Evolutionary conservation across 2,329 filamentous ascomycete species (phyloP).

Genomic region (Colletotrichum orchidophilum): DNA sequence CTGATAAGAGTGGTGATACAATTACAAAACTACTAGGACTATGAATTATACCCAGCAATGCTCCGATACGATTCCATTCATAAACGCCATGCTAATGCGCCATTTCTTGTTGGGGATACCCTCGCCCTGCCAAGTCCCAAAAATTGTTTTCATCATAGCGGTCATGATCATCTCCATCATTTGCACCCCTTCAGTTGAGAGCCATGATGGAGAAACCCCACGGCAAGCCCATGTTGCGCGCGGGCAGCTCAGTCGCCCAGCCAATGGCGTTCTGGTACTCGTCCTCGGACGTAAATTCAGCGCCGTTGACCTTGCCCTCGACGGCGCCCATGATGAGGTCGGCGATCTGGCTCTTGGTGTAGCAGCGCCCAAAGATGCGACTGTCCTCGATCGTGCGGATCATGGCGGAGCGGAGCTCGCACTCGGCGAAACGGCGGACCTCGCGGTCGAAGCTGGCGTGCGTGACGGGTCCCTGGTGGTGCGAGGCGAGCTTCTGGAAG

Average conservation of each 20-base stretch:
- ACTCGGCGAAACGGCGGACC: conserved; percentile 42
- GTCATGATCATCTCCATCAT: neutral
- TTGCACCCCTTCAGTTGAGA: conserved; percentile 42
- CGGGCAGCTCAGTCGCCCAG: conserved; percentile 42
- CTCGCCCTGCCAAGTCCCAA: neutral
- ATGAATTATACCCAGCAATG: conserved; percentile 34
- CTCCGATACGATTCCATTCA: conserved; percentile 13
- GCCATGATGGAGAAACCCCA: conserved; percentile 50
- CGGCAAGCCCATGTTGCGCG: conserved; percentile 48
- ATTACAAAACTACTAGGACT: conserved; percentile 30
- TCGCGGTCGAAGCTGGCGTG: conserved; percentile 38
- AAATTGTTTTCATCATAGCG: conserved; percentile 6
- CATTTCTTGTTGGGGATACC: conserved; percentile 4
- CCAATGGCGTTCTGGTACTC: conserved; percentile 38
- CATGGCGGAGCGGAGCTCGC: conserved; percentile 41
- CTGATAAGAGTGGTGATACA: conserved; percentile 30
- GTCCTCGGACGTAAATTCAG: conserved; percentile 28
- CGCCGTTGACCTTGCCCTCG: conserved; percentile 35
- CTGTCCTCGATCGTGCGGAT: conserved; percentile 44
- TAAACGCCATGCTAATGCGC: conserved; percentile 31
- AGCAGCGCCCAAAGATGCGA: conserved; percentile 43
- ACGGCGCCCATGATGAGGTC: conserved; percentile 44
- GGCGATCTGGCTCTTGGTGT: conserved; percentile 43
- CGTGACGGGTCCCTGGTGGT: conserved; percentile 34
- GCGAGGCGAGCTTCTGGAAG: conserved; percentile 38